Base-by-base conservation (phyloP, 169 alveolate genomes). In the Cryptosporidium viatorum region DNA sequence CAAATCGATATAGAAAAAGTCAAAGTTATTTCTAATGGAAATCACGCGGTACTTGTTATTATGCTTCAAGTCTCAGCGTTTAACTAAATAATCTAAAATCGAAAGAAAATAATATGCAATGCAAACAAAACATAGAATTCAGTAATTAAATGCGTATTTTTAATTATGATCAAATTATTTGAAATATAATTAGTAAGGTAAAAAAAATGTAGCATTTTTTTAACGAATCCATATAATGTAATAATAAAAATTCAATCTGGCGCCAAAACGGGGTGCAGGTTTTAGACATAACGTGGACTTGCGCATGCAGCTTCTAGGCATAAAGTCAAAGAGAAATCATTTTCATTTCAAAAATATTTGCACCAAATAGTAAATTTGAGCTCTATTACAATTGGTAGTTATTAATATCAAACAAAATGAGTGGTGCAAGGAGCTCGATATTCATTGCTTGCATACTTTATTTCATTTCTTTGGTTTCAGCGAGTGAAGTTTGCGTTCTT, bases 241-340 rank as follows among this genome's bases (percentile, higher is more conserved):
- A 69, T 33, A 21, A 10, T 31, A 41, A 29, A 48, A 48, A 43
- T 16, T 9, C 65, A 58, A 51, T 58, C 70, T 41, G 68, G 86
- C 86, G 86, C 86, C 86, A 73, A 52, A 65, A 39, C 33, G 16
- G 86, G 86, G 86, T 73, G 86, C 86, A 73, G 35, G 70, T 69
- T 73, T 73, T 29, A 73, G 86, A 73, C 86, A 73, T 37, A 73
- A 73, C 86, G 86, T 73, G 86, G 26, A 73, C 86, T 73, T 73
- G 68, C 51, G 86, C 86, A 73, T 73, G 86, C 86, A 73, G 86
- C 31, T 73, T 73, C 50, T 29, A 73, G 69, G 33, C 70, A 51
- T 55, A 59, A 73, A 59, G 70, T 73, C 41, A 55, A 52, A 58
- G 9, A 21, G 50, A 58, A 65, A 31, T 33, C 37, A n/a, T 21